Base-by-base conservation (phyloP, 768 basidiomycete genomes). In the Baorangia bicolor region DNA sequence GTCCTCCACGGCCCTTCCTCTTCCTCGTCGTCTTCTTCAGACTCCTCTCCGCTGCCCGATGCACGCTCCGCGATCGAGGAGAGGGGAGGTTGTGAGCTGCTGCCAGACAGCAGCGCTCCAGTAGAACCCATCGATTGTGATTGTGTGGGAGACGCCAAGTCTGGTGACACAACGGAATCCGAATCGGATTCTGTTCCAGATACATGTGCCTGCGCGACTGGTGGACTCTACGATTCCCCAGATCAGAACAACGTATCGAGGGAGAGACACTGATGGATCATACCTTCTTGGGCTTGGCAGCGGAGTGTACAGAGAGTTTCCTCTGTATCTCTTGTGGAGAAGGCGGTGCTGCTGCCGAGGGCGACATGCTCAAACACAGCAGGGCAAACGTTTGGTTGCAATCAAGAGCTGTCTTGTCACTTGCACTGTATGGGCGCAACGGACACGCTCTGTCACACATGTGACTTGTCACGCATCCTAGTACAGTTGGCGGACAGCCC, bases 141-240 rank as follows among this genome's bases (percentile, higher is more conserved):
- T 31, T 69, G 61, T 30, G 70, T 56, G 23, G 80, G 68, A 5
- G 77, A 70, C 45, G 75, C 65, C 35, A 78, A 62, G 60, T 87
- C 88, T 33, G 85, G 81, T 1, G 80, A 73, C 58, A 84, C 64
- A 52, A 83, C 76, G 7, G 89, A 88, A 73, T 93, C 91, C 38
- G 90, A 92, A 71, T 92, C 91, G n/a, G 88, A 91, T 70, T 93
- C 91, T 54, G 85, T 89, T 34, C 88, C 87, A 53, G 90, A 90
- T 14, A 87, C 76, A 65, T 58, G 71, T 61, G 52, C 65, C 53
- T 52, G 72, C 33, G 64, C 61, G 52, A 53, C 64, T 14, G 52
- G 70, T 67, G 59, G 70, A 58, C 71, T 74, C 68, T 59, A 60
- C 60, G 59, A 56, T 60, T 30, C 53, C 57, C 54, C 27, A 57